Evolutionary conservation across 2,329 filamentous ascomycete species (phyloP), one percentile per base, ranked within the genome.

Genomic region (Clonostachys sp.): DNA sequence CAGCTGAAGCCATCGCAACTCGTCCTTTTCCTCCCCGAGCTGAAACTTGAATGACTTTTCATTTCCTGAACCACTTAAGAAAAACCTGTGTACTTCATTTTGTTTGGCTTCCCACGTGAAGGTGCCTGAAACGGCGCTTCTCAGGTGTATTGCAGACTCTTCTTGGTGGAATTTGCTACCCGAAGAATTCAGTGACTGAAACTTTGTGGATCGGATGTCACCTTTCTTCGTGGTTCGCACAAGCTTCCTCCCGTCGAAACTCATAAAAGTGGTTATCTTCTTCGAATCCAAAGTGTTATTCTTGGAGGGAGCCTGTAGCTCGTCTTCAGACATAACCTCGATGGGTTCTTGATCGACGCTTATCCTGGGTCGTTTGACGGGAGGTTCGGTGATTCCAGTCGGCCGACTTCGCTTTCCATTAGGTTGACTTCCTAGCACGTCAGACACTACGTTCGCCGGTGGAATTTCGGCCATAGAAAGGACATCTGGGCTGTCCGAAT

Each of bases 161-260:
- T 17, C 33, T 16, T 41, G 3, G 8, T 30, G 24, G 24, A 10
- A 4, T 30, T 30, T 30, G 8, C 24, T 30, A 10, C 3, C 24
- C 24, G 35, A 17, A 58, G 57, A 5, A 16, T 18, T 8, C 20
- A 36, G 5, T 12, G 41, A 6, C 16, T 24, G 24, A 34, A 59
- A 60, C 10, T 41, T 24, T 8, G 62, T 65, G 8, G 18, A 49
- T 18, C 45, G 47, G 13, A 66, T 62, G 38, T 66, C 63, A 33
- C 56, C 59, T 44, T 61, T 55, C 30, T 51, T 46, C 30, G 40
- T 13, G 13, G 38, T 34, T 18, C 38, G 41, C 20, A 40, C 20
- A 16, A 10, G 42, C 13, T 34, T 44, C 34, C 30, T 16, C 16
- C 13, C 13, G 16, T 44, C 7, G 9, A 56, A 33, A 5, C 43